Percentiles rank a stretch among this genome's conserved stretches.
Evolutionary conservation across 2,329 filamentous ascomycete genomes (phyloP).

Genomic region (Stenocarpella maydis): DNA sequence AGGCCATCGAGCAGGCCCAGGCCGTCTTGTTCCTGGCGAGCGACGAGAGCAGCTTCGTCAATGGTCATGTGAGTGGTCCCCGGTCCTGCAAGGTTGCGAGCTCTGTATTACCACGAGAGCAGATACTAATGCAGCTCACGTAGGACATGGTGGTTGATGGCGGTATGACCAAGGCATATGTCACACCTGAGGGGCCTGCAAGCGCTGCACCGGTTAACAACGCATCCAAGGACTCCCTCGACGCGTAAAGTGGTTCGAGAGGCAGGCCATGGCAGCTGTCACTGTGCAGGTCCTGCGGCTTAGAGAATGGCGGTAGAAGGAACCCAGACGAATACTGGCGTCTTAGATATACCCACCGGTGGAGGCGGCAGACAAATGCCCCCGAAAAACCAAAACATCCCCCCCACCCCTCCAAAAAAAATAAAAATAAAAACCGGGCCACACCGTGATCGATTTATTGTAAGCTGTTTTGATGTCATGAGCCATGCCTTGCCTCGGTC

Average conservation of each 20-base stretch:
- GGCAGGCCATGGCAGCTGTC: background rate
- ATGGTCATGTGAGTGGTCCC: constrained; percentile 56
- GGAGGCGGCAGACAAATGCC: background rate
- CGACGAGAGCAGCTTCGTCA: constrained; percentile 90
- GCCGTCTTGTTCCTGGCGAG: constrained; percentile 88
- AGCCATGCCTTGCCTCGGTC: background rate
- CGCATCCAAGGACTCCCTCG: constrained; percentile 59
- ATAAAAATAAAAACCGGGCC: too few species aligned
- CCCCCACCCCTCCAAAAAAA: too few species aligned
- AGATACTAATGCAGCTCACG: background rate
- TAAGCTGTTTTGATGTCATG: background rate
- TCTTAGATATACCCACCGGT: background rate
- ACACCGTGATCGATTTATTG: background rate
- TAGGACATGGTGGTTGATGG: constrained; percentile 94
- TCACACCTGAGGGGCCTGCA: constrained; percentile 70
- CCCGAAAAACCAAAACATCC: background rate
- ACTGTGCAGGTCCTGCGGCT: background rate
- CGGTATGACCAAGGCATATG: constrained; percentile 93
- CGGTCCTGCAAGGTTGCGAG: background rate
- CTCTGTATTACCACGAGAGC: too few species aligned
- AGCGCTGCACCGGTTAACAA: constrained; percentile 66
- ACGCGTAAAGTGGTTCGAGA: constrained; percentile 30
- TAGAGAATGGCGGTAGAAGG: background rate
- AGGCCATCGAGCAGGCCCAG: constrained; percentile 93
- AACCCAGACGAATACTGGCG: background rate